Evolutionary conservation across 2,329 filamentous ascomycete species (phyloP).

Genomic region (Fusarium citri): DNA sequence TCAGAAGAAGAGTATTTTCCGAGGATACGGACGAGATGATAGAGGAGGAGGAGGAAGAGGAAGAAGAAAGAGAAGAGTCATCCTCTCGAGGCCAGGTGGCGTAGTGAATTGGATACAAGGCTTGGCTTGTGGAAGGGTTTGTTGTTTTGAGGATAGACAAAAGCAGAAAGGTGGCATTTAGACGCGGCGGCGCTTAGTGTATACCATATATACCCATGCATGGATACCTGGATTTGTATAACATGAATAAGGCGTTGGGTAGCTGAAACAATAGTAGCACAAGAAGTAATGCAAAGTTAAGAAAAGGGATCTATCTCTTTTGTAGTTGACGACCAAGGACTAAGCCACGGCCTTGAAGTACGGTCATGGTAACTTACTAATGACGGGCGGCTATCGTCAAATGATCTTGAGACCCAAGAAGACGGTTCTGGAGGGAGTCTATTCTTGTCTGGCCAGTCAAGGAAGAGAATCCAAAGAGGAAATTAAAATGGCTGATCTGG

Average conservation of each 20-base stretch:
- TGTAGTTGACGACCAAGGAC: slow-evolving; percentile 17
- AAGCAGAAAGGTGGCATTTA: slow-evolving; percentile 25
- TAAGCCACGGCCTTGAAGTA: slow-evolving; percentile 22
- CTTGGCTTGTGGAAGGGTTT: slow-evolving; percentile 2
- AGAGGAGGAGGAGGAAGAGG: not conserved
- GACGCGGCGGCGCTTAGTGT: slow-evolving; percentile 37
- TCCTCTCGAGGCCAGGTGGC: not conserved
- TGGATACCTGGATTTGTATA: slow-evolving; percentile 13
- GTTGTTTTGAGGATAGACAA: slow-evolving; percentile 1
- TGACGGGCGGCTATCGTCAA: slow-evolving; percentile 29
- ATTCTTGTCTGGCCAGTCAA: slow-evolving; percentile 30
- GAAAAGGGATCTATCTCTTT: slow-evolving; percentile 26
- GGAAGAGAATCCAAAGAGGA: slow-evolving; percentile 16
- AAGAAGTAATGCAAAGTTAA: slow-evolving; percentile 20
- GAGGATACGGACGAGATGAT: not conserved
- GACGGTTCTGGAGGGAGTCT: slow-evolving; percentile 17
- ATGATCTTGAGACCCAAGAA: slow-evolving; percentile 18
- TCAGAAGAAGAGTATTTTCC: slow-evolving; percentile 2
- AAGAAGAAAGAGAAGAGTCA: not conserved
- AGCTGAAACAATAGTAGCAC: slow-evolving; percentile 17
- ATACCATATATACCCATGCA: slow-evolving; percentile 16
- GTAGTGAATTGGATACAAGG: not conserved
- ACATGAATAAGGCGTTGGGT: slow-evolving; percentile 14
- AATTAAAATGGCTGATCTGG: slow-evolving; percentile 34
- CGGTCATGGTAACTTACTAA: not conserved